Conservation (phyloP, 2,329 filamentous ascomycete genomes). For the Ceratocystiopsis sp. region DNA sequence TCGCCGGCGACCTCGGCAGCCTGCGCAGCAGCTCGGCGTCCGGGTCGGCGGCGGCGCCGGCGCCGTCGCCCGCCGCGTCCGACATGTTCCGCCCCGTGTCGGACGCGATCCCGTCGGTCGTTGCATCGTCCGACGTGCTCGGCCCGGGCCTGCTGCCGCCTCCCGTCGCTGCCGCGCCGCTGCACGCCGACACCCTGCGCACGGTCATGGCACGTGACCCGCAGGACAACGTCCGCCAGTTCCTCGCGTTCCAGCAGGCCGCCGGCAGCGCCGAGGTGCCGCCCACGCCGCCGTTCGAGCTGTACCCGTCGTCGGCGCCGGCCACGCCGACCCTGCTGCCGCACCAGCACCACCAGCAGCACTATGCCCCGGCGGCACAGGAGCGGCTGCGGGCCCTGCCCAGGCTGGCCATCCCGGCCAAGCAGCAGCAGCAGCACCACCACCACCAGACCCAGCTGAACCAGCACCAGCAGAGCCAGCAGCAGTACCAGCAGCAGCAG, state of each 20-base stretch:
- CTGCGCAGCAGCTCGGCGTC: slow-evolving; percentile 30
- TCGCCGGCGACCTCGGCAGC: slow-evolving; percentile 66
- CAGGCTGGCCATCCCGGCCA: slow-evolving; percentile 41
- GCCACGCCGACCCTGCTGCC: slow-evolving; percentile 12
- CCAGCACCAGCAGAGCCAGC: too few species aligned
- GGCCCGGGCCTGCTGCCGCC: slow-evolving; percentile 40
- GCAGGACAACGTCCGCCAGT: slow-evolving; percentile 85
- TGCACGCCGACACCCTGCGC: slow-evolving; percentile 59
- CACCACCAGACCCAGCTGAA: too few species aligned
- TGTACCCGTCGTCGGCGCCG: slow-evolving; percentile 25
- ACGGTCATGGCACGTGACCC: slow-evolving; percentile 58
- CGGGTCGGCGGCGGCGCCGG: too few species aligned
- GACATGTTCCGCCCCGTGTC: slow-evolving; percentile 32
- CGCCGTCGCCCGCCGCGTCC: too few species aligned
- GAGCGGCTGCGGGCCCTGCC: slow-evolving; percentile 40
- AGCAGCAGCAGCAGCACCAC: slow-evolving; percentile 2
- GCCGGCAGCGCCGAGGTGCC: slow-evolving; percentile 36
- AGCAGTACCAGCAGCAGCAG: background rate
- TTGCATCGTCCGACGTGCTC: slow-evolving; percentile 81
- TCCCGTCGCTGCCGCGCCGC: slow-evolving; percentile 45
- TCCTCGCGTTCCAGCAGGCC: slow-evolving; percentile 58
- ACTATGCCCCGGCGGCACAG: slow-evolving; percentile 20
- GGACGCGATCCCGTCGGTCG: slow-evolving; percentile 46
- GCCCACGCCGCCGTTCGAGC: slow-evolving; percentile 52
- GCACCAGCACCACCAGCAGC: background rate